phyloP scores from a whole-genome alignment of 768 basidiomycete genomes.

The Favolaschia claudopus region DNA sequence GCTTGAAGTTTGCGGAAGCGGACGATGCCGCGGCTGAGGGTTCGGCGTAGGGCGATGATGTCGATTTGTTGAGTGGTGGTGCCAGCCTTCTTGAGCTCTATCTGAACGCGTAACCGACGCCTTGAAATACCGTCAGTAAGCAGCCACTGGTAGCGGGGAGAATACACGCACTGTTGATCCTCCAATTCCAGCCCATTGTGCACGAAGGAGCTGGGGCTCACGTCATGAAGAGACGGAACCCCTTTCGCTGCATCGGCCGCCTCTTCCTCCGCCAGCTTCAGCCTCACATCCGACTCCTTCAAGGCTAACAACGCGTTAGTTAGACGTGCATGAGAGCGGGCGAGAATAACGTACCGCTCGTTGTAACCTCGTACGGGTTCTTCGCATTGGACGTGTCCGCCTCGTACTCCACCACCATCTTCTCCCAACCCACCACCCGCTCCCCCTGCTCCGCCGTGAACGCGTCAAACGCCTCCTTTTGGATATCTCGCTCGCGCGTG shows the following conservation, averaged over 20 bases:
- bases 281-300: not conserved
- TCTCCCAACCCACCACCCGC: not conserved
- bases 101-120: not conserved
- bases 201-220: conserved; percentile 2
- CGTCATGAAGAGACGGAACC: not conserved
- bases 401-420: conserved; percentile 9
- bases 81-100: not conserved
- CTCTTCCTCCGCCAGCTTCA: not conserved
- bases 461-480: not conserved
- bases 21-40: not conserved
- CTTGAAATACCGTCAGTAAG: too few species aligned
- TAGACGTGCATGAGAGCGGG: too few species aligned
- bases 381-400: not conserved
- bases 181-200: not conserved
- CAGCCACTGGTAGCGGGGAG: not conserved
- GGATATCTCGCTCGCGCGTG: not conserved
- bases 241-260: not conserved
- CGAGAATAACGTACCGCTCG: not conserved
- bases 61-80: not conserved
- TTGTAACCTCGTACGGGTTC: not conserved
- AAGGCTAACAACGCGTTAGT: not conserved
- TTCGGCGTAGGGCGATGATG: not conserved
- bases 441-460: conserved; percentile 2
- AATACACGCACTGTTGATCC: not conserved
- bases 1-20: conserved; percentile 1